Conservation (phyloP, 192 early-diverging fungal genomes). For the Podila verticillata region DNA sequence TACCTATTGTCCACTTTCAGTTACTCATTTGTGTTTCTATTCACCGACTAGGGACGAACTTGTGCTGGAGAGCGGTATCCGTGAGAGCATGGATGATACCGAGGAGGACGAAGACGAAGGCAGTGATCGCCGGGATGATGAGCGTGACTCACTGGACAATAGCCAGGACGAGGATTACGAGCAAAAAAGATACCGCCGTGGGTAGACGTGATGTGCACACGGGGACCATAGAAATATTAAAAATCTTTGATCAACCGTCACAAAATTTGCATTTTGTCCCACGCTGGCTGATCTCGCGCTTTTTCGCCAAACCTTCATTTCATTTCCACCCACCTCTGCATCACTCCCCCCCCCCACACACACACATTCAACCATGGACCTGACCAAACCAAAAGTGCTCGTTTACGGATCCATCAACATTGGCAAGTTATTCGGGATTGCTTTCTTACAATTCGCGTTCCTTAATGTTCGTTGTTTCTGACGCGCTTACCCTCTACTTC, state of each 20-base stretch:
- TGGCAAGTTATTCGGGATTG: conserved; percentile 15
- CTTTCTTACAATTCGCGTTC: background rate
- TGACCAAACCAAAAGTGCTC: conserved; percentile 54
- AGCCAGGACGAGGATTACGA: background rate
- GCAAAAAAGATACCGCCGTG: background rate
- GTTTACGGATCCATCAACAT: conserved; percentile 83
- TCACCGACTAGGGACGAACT: conserved; percentile 56
- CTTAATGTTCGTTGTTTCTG: background rate
- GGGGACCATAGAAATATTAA: too few species aligned
- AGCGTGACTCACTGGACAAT: background rate
- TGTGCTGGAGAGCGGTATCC: conserved; percentile 55
- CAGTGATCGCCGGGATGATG: background rate
- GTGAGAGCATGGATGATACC: conserved; percentile 48
- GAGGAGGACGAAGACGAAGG: conserved; percentile 14
- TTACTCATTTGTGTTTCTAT: background rate
- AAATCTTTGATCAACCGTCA: too few species aligned
- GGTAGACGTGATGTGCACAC: background rate
- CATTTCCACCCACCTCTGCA: background rate
- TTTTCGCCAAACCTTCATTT: background rate
- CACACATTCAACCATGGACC: background rate
- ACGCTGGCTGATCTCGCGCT: too few species aligned
- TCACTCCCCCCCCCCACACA: background rate
- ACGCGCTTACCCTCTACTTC: background rate
- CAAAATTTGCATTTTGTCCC: too few species aligned
- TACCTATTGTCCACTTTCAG: background rate